phyloP scores from a whole-genome alignment of 768 basidiomycete genomes.

The Basidioascus undulatus region DNA sequence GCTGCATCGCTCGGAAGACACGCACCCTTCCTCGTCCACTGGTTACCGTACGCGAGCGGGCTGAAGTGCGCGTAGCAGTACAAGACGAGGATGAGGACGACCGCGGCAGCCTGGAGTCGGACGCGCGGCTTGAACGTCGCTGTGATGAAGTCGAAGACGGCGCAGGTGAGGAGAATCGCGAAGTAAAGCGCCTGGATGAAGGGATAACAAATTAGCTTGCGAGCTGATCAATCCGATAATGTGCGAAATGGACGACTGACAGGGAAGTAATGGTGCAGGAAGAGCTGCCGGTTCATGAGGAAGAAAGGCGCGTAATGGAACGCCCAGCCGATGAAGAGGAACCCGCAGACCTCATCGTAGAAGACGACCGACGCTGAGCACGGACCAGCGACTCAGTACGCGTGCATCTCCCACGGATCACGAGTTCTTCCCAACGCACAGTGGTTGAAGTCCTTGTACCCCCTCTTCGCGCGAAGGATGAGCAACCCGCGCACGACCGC shows the following conservation, averaged over 20 bases:
- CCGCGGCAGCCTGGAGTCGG: constrained; percentile 54
- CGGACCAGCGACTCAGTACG: neutral
- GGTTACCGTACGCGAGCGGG: constrained; percentile 56
- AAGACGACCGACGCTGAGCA: constrained; percentile 57
- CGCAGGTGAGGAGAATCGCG: constrained; percentile 36
- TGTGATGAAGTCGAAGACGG: constrained; percentile 64
- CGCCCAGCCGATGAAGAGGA: constrained; percentile 76
- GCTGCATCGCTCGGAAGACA: too few relatives aligned
- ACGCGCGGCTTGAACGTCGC: constrained; percentile 48
- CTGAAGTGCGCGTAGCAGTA: constrained; percentile 37
- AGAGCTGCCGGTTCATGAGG: constrained; percentile 88
- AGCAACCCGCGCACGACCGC: constrained; percentile 46
- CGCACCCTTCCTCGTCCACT: constrained; percentile 65
- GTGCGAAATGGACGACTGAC: constrained; percentile 87
- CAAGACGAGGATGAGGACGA: constrained; percentile 44
- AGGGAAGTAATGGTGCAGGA: constrained; percentile 94
- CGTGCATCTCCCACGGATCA: too few relatives aligned
- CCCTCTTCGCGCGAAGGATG: constrained; percentile 69
- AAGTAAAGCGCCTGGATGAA: too few relatives aligned
- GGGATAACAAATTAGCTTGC: too few relatives aligned
- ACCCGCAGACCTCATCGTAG: constrained; percentile 72
- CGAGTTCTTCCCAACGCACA: constrained; percentile 32
- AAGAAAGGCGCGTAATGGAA: constrained; percentile 94
- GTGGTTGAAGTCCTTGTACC: constrained; percentile 73
- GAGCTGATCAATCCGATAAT: too few relatives aligned